phyloP scores from a whole-genome alignment of 2,329 filamentous ascomycete genomes.

The Monosporascus sp. region DNA sequence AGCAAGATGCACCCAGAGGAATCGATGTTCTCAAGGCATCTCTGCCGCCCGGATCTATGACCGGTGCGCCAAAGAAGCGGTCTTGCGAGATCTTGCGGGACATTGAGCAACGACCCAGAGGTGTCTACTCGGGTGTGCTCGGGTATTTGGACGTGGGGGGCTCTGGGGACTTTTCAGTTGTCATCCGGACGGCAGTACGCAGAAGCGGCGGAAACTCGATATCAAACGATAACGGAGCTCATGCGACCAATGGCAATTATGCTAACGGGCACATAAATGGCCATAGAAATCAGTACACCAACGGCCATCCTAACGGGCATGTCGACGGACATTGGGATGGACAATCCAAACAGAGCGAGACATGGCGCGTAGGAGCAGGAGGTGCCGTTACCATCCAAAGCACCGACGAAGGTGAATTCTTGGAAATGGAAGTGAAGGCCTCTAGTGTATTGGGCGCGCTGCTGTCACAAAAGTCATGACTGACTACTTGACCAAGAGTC shows the following conservation, averaged over 20 bases:
- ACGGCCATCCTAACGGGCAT: neutral
- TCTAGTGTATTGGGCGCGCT: neutral
- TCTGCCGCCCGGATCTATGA: conserved; percentile 69
- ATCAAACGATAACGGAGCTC: neutral
- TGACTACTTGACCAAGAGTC: too few relatives aligned
- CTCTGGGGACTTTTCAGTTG: conserved; percentile 63
- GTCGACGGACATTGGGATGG: neutral
- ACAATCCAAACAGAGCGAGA: conserved; percentile 23
- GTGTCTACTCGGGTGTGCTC: conserved; percentile 63
- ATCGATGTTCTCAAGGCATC: conserved; percentile 55
- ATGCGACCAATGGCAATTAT: neutral
- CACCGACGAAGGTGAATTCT: conserved; percentile 57
- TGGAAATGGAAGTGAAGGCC: conserved; percentile 59
- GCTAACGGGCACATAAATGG: neutral
- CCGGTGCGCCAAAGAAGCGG: conserved; percentile 67
- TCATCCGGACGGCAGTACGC: conserved; percentile 60
- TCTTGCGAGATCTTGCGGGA: conserved; percentile 59
- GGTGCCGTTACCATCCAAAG: conserved; percentile 67
- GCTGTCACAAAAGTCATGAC: neutral
- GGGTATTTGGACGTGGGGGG: conserved; percentile 68
- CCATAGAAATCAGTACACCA: neutral
- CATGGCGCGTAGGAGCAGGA: conserved; percentile 63
- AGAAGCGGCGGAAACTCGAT: conserved; percentile 3
- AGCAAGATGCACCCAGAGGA: conserved; percentile 24
- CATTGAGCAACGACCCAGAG: conserved; percentile 49